These are phyloP conservation scores for Podospora bellae-mahoneyi DNA, from an alignment of 495 filamentous ascomycete species.

Conservation along the genomic window DNA sequence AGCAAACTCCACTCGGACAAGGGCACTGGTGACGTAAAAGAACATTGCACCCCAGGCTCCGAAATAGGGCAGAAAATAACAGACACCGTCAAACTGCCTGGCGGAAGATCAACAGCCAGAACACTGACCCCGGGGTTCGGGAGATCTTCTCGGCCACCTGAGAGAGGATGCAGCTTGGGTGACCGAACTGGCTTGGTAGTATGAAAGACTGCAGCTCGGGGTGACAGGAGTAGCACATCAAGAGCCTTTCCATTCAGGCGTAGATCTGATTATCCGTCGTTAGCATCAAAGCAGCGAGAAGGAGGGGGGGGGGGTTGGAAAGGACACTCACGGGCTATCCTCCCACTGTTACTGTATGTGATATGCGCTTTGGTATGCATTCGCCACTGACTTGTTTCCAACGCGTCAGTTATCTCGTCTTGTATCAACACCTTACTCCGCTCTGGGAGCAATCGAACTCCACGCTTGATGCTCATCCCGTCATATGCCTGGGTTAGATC, in stretches of 20 bases:
- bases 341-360: slow-evolving; percentile 9
- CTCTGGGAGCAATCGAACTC: background rate
- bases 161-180: too few species aligned
- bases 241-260: background rate
- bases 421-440: slow-evolving; percentile 5
- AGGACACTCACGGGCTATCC: slow-evolving; percentile 6
- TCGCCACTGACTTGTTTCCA: slow-evolving; percentile 7
- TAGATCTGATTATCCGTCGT: background rate
- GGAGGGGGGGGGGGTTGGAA: background rate
- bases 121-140: background rate
- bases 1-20: background rate
- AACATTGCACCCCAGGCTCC: too few species aligned
- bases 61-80: background rate
- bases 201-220: background rate
- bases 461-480: background rate
- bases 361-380: slow-evolving; percentile 13
- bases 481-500: background rate
- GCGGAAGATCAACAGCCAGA: background rate
- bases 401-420: slow-evolving; percentile 6
- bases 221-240: background rate
- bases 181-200: background rate
- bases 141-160: background rate
- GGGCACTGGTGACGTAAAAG: too few species aligned
- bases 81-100: background rate
- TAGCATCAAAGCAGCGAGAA: background rate